These are phyloP conservation scores for Scedosporium aurantiacum DNA, from an alignment of 2,329 filamentous ascomycete species.

Conservation along the genomic window DNA sequence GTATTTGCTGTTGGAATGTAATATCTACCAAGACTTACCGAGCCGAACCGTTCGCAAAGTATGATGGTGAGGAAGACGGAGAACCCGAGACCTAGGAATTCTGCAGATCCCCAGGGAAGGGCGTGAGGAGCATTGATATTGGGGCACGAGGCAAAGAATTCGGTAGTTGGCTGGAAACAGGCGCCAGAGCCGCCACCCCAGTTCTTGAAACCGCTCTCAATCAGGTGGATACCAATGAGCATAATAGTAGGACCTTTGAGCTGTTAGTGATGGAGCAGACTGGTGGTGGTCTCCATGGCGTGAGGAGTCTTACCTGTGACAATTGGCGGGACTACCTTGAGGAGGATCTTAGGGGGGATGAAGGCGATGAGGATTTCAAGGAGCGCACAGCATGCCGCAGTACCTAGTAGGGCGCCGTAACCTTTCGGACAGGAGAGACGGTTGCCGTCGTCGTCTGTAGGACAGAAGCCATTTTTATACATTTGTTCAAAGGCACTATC, in stretches of 20 bases:
- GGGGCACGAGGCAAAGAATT: constrained; percentile 55
- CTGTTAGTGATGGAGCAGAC: constrained; percentile 17
- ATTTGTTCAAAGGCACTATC: constrained; percentile 55
- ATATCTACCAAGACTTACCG: constrained; percentile 17
- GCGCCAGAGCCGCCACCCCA: constrained; percentile 66
- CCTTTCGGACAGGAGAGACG: constrained; percentile 63
- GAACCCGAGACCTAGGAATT: constrained; percentile 71
- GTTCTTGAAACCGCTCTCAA: constrained; percentile 60
- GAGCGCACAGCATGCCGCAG: constrained; percentile 51
- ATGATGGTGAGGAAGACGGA: constrained; percentile 72
- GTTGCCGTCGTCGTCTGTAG: constrained; percentile 47
- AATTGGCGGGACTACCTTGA: constrained; percentile 68
- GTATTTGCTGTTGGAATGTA: neutral
- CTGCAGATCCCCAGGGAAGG: constrained; percentile 66
- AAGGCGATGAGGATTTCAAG: constrained; percentile 68
- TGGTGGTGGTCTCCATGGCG: neutral
- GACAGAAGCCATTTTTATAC: constrained; percentile 63
- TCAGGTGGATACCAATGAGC: constrained; percentile 64
- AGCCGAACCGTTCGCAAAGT: constrained; percentile 68
- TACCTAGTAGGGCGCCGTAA: constrained; percentile 64
- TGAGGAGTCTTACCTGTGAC: constrained; percentile 35
- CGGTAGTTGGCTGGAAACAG: constrained; percentile 37
- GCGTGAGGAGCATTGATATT: constrained; percentile 57
- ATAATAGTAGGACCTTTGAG: constrained; percentile 48
- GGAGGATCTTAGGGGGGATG: constrained; percentile 55